Evolutionary conservation across 2,329 filamentous ascomycete genomes (phyloP).

Genomic region (Saccharata proteae): DNA sequence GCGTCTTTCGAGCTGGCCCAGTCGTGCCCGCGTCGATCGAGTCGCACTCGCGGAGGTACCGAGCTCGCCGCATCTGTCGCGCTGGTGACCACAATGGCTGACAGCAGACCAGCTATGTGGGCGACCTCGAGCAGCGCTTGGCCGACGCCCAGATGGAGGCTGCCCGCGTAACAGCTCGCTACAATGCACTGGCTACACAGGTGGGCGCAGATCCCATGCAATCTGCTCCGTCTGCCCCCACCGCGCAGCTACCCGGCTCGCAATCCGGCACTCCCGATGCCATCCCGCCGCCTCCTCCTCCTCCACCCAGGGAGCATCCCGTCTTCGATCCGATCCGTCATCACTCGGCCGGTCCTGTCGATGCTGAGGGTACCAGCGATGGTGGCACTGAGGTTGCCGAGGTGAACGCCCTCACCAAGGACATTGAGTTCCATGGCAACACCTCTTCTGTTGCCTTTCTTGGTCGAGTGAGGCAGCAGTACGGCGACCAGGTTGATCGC

Average conservation of each 20-base stretch:
- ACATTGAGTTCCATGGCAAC: slow-evolving; percentile 34
- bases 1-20: slow-evolving; percentile 9
- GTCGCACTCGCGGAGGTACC: slow-evolving; percentile 1
- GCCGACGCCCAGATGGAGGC: slow-evolving; percentile 18
- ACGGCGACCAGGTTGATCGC: slow-evolving; percentile 2
- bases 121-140: slow-evolving; percentile 24
- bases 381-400: slow-evolving; percentile 31
- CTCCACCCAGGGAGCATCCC: neutral
- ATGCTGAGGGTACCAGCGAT: slow-evolving; percentile 8
- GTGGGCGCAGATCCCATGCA: slow-evolving; percentile 12
- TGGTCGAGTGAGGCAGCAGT: slow-evolving; percentile 26
- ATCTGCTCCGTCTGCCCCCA: neutral
- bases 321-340: neutral
- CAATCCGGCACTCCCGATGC: slow-evolving; percentile 1
- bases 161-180: slow-evolving; percentile 9
- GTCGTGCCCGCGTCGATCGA: slow-evolving; percentile 7
- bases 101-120: slow-evolving; percentile 18
- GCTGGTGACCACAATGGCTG: slow-evolving; percentile 1
- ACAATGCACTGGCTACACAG: slow-evolving; percentile 4
- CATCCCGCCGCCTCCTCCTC: slow-evolving; percentile 1
- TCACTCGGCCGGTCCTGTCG: neutral
- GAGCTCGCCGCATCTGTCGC: neutral
- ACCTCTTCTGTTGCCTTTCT: slow-evolving; percentile 36
- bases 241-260: neutral
- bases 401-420: slow-evolving; percentile 30